Evolutionary conservation across 2,329 filamentous ascomycete species (phyloP).

Genomic region (Ascochyta clinopodiicola): DNA sequence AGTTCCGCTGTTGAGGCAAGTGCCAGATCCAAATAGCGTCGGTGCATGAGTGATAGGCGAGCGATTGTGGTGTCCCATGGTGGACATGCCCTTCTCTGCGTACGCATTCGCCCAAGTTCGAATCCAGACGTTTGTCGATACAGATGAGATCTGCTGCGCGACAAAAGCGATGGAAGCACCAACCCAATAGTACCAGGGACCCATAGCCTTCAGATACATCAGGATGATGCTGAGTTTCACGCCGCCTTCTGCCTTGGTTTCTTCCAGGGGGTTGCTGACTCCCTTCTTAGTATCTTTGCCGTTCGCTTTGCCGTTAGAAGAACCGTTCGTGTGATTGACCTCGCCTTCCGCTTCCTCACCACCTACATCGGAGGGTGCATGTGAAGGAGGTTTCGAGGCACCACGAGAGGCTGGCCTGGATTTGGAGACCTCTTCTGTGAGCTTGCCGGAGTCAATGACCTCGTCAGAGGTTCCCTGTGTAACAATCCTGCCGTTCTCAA

Average conservation of each 20-base stretch:
- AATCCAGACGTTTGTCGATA: slow-evolving; percentile 94
- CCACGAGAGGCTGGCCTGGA: slow-evolving; percentile 73
- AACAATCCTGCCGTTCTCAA: slow-evolving; percentile 84
- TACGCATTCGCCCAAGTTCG: slow-evolving; percentile 95
- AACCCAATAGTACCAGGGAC: slow-evolving; percentile 95
- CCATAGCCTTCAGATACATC: slow-evolving; percentile 89
- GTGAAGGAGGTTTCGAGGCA: slow-evolving; percentile 77
- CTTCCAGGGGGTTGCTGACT: slow-evolving; percentile 59
- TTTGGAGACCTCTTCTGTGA: slow-evolving; percentile 84
- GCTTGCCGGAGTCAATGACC: slow-evolving; percentile 83
- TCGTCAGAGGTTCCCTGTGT: slow-evolving; percentile 79
- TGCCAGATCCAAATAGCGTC: slow-evolving; percentile 52
- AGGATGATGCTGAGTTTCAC: slow-evolving; percentile 87
- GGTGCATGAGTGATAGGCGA: slow-evolving; percentile 53
- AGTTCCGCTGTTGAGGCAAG: slow-evolving; percentile 58
- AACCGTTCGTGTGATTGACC: slow-evolving; percentile 56
- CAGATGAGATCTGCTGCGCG: slow-evolving; percentile 81
- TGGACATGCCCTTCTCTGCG: slow-evolving; percentile 54
- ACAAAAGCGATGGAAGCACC: slow-evolving; percentile 76
- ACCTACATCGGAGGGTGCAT: slow-evolving; percentile 76
- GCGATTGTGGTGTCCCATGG: slow-evolving; percentile 41
- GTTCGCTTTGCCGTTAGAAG: slow-evolving; percentile 55
- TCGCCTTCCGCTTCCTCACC: slow-evolving; percentile 36
- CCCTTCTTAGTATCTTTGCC: slow-evolving; percentile 52
- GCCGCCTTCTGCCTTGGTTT: slow-evolving; percentile 82